A percentile compares a stretch with the other conserved stretches of the same genome.
Conservation (phyloP, 2,329 filamentous ascomycete species). For the Rutstroemia sp. region DNA sequence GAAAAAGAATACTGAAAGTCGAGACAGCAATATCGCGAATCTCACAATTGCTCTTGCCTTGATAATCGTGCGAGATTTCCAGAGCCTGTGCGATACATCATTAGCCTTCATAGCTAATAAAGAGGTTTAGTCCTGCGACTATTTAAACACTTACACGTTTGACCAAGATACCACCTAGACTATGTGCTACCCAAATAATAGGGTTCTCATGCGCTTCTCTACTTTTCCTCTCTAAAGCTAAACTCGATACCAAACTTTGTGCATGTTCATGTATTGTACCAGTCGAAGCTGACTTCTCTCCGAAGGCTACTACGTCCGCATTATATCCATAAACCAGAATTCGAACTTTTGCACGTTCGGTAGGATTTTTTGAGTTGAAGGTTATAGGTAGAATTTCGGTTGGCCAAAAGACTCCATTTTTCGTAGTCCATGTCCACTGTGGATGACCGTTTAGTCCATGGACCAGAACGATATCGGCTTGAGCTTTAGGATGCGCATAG, state of each 20-base stretch:
- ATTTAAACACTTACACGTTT: slow-evolving; percentile 45
- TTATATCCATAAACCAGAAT: slow-evolving; percentile 71
- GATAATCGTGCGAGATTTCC: slow-evolving; percentile 57
- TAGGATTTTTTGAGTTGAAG: background rate
- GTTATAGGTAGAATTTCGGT: background rate
- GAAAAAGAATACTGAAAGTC: slow-evolving; percentile 68
- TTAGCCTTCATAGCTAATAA: too few relatives aligned
- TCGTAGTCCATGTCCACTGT: too few relatives aligned
- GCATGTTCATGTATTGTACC: slow-evolving; percentile 65
- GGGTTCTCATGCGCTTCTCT: slow-evolving; percentile 51
- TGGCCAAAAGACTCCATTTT: background rate
- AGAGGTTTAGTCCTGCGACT: background rate
- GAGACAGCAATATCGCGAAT: slow-evolving; percentile 64
- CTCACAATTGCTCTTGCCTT: slow-evolving; percentile 52
- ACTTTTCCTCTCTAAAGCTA: slow-evolving; percentile 56
- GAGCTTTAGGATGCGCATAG: too few relatives aligned
- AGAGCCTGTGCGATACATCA: slow-evolving; percentile 35
- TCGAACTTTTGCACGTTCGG: slow-evolving; percentile 43
- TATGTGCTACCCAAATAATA: slow-evolving; percentile 71
- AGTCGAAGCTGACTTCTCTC: slow-evolving; percentile 40
- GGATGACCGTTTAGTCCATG: too few relatives aligned
- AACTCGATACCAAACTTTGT: slow-evolving; percentile 55
- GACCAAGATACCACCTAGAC: slow-evolving; percentile 63
- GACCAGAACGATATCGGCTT: too few relatives aligned
- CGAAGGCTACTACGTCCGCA: slow-evolving; percentile 49